phyloP scores from a whole-genome alignment of 2,329 filamentous ascomycete species.

The Pseudogymnoascus sp. region DNA sequence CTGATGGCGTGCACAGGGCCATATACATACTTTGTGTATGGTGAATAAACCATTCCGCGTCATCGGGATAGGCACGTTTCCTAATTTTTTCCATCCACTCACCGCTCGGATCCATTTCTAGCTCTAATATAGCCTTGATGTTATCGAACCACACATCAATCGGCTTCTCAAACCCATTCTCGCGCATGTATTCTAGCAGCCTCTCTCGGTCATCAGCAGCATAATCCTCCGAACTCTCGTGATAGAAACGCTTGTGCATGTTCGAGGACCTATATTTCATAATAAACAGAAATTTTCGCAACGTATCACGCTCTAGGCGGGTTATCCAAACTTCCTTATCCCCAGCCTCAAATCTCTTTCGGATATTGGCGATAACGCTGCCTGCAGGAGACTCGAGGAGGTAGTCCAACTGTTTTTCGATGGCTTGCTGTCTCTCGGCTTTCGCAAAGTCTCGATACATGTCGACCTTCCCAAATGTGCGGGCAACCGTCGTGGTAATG shows the following conservation, averaged over 20 bases:
- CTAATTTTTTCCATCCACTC: slow-evolving; percentile 24
- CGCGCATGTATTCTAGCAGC: slow-evolving; percentile 26
- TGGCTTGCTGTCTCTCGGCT: slow-evolving; percentile 17
- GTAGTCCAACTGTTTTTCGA: slow-evolving; percentile 23
- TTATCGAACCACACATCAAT: slow-evolving; percentile 30
- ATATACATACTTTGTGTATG: slow-evolving; percentile 25
- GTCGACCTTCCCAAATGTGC: slow-evolving; percentile 24
- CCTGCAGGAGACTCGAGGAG: slow-evolving; percentile 21
- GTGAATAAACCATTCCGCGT: slow-evolving; percentile 25
- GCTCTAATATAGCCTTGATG: slow-evolving; percentile 25
- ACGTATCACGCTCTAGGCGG: slow-evolving; percentile 27
- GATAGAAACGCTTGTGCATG: slow-evolving; percentile 31
- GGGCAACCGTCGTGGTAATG: slow-evolving; percentile 17
- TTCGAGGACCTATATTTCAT: slow-evolving; percentile 34
- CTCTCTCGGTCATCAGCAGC: slow-evolving; percentile 19
- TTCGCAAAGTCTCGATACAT: slow-evolving; percentile 26
- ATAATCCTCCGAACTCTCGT: slow-evolving; percentile 29
- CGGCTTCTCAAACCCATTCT: slow-evolving; percentile 23
- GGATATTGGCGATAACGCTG: slow-evolving; percentile 18
- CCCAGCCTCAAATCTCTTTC: slow-evolving; percentile 17
- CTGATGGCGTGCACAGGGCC: slow-evolving; percentile 24
- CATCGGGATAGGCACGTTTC: slow-evolving; percentile 22
- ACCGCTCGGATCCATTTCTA: slow-evolving; percentile 22
- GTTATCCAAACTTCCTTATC: slow-evolving; percentile 23
- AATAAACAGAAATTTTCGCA: slow-evolving; percentile 39